Base-by-base conservation (phyloP, 1,284 basidiomycete species). In the Bondarzewia mesenterica region DNA sequence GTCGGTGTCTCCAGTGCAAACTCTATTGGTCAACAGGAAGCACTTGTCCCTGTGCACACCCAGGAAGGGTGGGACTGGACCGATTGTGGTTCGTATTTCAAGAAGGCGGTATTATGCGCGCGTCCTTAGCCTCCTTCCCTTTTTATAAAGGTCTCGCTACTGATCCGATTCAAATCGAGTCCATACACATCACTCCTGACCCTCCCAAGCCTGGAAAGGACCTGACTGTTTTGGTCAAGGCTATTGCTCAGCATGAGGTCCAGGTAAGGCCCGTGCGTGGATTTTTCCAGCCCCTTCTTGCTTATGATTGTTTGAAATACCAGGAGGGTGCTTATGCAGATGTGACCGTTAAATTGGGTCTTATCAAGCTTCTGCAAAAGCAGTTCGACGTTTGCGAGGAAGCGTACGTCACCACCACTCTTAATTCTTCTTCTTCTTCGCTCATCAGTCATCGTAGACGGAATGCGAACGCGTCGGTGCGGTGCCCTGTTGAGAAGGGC, bases 251-350 rank as follows among this genome's bases (percentile, higher is more conserved):
- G 16, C 66, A 82, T 51, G 60, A 54, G 7, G 80, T 97, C 54
- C 73, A 87, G 70, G 92, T 92, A 52, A 23, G 72, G 59, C 8
- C n/a, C 25, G 26, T 26, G 25, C 35, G 14, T 37, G 16, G 42
- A 50, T 4, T 38, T 16, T 36, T 18, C 23, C 38, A 15, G 12
- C 20, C n/a, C 25, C 10, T 7, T 21, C 27, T 39, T 21, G 16
- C 39, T 48, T 5, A 14, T 16, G 36, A 29, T 22, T 42, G 41
- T 22, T 18, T 40, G 38, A 22, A 12, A 7, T n/a, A 32, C 15
- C n/a, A 95, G 92, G 85, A 93, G 7, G 93, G 93, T n/a, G 88
- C 93, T 26, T 88, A 80, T 58, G 93, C 86, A 8, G 81, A 93
- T 56, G 91, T 96, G 2, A 69, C 70, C 1, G 93, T 96, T 52